Percentiles rank a stretch among this genome's conserved stretches.
Evolutionary conservation across 2,329 filamentous ascomycete species (phyloP).

Genomic region (Phaeosphaeria sp.): DNA sequence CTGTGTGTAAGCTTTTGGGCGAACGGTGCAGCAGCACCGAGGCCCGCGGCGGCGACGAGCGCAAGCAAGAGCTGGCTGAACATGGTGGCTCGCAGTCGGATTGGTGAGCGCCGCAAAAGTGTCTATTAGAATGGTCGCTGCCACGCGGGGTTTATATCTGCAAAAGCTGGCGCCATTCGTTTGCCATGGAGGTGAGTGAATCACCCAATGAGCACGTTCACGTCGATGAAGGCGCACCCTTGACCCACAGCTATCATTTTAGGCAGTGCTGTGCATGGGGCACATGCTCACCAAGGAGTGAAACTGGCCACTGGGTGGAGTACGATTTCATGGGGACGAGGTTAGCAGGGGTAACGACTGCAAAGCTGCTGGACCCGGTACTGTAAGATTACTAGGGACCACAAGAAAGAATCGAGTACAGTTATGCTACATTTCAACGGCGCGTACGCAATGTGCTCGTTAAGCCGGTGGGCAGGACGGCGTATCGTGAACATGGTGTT

Average conservation of each 20-base stretch:
- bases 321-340: not conserved
- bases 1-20: conserved; percentile 8
- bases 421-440: not conserved
- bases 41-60: conserved; percentile 20
- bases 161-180: not conserved
- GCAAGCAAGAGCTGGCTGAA: conserved; percentile 21
- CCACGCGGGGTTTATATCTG: not conserved
- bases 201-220: not conserved
- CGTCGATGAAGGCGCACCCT: conserved; percentile 5
- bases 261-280: not conserved
- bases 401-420: not conserved
- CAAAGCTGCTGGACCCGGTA: not conserved
- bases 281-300: not conserved
- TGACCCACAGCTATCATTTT: conserved; percentile 13
- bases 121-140: not conserved
- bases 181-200: not conserved
- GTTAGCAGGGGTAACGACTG: not conserved
- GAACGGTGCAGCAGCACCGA: conserved; percentile 24
- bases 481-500: not conserved
- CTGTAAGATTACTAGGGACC: not conserved
- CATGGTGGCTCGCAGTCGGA: conserved; percentile 17
- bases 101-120: conserved; percentile 3
- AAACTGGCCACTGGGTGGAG: not conserved
- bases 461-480: not conserved
- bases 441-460: not conserved